phyloP scores from a whole-genome alignment of 768 basidiomycete species.

The Phlebiopsis gigantea region DNA sequence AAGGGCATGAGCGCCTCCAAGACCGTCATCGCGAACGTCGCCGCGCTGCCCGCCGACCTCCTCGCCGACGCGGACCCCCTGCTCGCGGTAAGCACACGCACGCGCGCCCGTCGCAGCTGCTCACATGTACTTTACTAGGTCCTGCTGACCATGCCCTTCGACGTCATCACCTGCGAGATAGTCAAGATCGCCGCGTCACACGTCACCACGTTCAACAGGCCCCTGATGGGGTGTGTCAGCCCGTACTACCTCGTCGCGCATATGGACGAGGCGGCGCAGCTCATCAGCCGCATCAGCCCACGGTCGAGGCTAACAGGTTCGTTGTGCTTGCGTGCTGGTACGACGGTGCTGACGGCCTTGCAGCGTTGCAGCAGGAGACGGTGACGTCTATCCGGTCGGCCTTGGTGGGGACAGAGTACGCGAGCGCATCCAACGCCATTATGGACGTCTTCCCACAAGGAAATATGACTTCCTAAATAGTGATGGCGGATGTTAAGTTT shows the following conservation, averaged over 20 bases:
- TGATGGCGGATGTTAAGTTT: no score
- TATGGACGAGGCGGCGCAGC: conserved; percentile 1
- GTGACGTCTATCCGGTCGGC: background rate
- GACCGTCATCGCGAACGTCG: conserved; percentile 15
- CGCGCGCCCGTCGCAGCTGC: background rate
- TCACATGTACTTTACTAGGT: conserved; percentile 2
- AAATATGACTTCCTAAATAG: background rate
- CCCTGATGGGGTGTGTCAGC: background rate
- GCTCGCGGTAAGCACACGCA: conserved; percentile 3
- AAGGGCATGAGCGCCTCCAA: conserved; percentile 18
- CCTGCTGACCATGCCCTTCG: conserved; percentile 2
- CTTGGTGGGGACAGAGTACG: background rate
- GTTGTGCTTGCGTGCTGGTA: background rate
- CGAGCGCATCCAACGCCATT: no score
- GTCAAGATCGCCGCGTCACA: background rate
- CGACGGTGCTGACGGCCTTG: background rate
- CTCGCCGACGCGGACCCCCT: conserved; percentile 6
- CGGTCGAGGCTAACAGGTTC: conserved; percentile 9
- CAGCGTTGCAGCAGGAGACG: background rate
- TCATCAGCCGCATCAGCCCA: conserved; percentile 3
- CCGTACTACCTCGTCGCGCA: conserved; percentile 1
- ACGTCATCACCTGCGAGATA: conserved; percentile 4
- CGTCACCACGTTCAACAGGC: background rate
- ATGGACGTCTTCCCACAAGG: background rate
- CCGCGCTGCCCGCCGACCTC: background rate